These are phyloP conservation scores for Saccharomycopsis fodiens DNA, from an alignment of 805 yeast species.

Conservation along the genomic window DNA sequence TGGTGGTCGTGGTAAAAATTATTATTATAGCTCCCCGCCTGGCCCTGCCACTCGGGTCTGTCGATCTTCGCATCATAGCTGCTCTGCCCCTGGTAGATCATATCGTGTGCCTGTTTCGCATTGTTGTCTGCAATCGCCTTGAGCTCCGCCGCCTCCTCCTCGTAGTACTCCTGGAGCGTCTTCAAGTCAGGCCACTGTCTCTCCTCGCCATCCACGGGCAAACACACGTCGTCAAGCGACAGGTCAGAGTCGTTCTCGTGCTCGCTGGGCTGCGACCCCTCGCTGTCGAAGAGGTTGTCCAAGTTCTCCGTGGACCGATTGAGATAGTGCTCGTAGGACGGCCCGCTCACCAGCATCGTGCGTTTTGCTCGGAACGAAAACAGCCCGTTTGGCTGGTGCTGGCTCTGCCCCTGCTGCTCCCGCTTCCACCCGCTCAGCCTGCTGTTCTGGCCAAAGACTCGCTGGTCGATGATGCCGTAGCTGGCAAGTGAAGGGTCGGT, in stretches of 20 bases:
- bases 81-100: neutral
- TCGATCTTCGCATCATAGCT: neutral
- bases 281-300: slow-evolving; percentile 18
- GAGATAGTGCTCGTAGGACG: neutral
- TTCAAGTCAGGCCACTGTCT: slow-evolving; percentile 22
- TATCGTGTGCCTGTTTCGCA: slow-evolving; percentile 6
- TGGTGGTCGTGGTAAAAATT: slow-evolving; percentile 2
- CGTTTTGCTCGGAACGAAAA: slow-evolving; percentile 13
- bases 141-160: slow-evolving; percentile 51
- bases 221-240: slow-evolving; percentile 85
- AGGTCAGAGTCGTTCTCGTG: slow-evolving; percentile 30
- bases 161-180: slow-evolving; percentile 32
- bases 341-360: slow-evolving; percentile 3
- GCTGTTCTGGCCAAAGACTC: slow-evolving; percentile 3
- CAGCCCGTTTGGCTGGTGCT: neutral
- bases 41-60: neutral
- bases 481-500: neutral
- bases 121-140: slow-evolving; percentile 21
- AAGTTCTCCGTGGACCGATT: slow-evolving; percentile 6
- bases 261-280: slow-evolving; percentile 14
- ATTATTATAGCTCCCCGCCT: neutral
- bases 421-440: neutral
- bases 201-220: slow-evolving; percentile 45
- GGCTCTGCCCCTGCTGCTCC: neutral
- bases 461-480: slow-evolving; percentile 14